Base-by-base conservation (phyloP, 495 filamentous ascomycete species). In the Cenococcum geophilum region DNA sequence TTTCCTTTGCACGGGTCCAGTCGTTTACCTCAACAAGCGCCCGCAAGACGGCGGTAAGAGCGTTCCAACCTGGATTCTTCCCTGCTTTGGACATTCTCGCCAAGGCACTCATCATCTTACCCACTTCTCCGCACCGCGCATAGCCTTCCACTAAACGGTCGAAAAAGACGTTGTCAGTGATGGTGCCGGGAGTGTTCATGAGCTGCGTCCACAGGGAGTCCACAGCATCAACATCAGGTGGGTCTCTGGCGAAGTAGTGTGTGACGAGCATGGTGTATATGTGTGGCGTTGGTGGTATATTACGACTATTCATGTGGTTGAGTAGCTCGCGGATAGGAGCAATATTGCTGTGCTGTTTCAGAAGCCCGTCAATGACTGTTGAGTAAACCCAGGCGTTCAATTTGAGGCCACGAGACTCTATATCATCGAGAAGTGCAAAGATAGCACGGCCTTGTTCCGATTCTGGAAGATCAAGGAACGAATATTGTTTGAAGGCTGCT, bases 251-350 rank as follows among this genome's bases (percentile, higher is more conserved):
- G 68, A 90, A 89, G 72, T 84, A 84, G 72, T 86, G 74, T n/a
- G 82, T 78, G n/a, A 86, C 68, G 8, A 92, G 76, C 66, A 84
- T 84, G 25, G 87, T 88, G 76, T 87, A 88, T 66, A 89, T 79
- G 57, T 86, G 79, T 5, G 79, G 65, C 2, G 78, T 78, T 0
- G 84, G 77, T 63, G 78, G 71, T 32, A 87, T 61, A 9, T 76
- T 76, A 48, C 75, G 68, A 4, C 55, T 45, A 62, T 73, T 72
- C 75, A 92, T 87, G 67, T 86, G 80, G 0, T 73, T 73, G 12
- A 91, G 75, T 3, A 91, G 76, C 16, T 73, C 76, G 42, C 79
- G 78, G n/a, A 86, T 81, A 57, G 80, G 79, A 1, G 68, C 40
- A 22, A 76, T 65, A 64, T 84, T 80, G 50, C 58, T 55, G 61